phyloP scores from a whole-genome alignment of 164 flowering plant species.

The Vitis rupestris region DNA sequence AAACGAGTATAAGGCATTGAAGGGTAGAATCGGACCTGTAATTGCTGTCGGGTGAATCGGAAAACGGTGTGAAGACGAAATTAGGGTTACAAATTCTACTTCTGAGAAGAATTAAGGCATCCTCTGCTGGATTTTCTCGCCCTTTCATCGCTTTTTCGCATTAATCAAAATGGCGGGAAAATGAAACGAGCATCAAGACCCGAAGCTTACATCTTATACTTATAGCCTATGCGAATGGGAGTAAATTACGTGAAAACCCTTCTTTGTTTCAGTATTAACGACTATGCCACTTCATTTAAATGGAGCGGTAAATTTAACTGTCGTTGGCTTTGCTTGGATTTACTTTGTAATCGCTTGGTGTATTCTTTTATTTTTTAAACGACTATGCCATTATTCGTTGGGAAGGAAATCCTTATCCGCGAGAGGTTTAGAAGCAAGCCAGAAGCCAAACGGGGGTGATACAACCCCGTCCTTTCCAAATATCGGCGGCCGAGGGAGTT shows the following conservation, averaged over 20 bases:
- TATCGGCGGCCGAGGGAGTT: background rate
- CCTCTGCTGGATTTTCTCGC: conserved; percentile 34
- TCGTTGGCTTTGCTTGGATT: no score
- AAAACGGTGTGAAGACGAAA: conserved; percentile 45
- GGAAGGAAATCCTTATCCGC: no score
- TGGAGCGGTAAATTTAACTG: no score
- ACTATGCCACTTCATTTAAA: no score
- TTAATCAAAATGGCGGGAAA: conserved; percentile 5
- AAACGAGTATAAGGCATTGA: background rate
- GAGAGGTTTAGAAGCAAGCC: background rate
- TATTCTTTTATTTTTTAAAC: no score
- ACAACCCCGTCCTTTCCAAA: background rate
- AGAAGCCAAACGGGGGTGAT: no score
- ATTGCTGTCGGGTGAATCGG: conserved; percentile 59
- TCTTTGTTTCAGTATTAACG: no score
- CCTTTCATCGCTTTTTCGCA: conserved; percentile 29
- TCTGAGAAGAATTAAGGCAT: conserved; percentile 56
- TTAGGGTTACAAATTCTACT: conserved; percentile 56
- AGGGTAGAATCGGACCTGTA: conserved; percentile 44
- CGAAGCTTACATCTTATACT: background rate
- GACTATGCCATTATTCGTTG: no score
- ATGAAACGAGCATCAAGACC: background rate
- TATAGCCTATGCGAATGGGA: no score
- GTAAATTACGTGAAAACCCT: no score
- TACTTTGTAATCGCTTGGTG: no score